Percentiles rank a stretch among this genome's conserved stretches.
Evolutionary conservation across 2,329 filamentous ascomycete genomes (phyloP).

Genomic region (Pseudopithomyces chartarum): DNA sequence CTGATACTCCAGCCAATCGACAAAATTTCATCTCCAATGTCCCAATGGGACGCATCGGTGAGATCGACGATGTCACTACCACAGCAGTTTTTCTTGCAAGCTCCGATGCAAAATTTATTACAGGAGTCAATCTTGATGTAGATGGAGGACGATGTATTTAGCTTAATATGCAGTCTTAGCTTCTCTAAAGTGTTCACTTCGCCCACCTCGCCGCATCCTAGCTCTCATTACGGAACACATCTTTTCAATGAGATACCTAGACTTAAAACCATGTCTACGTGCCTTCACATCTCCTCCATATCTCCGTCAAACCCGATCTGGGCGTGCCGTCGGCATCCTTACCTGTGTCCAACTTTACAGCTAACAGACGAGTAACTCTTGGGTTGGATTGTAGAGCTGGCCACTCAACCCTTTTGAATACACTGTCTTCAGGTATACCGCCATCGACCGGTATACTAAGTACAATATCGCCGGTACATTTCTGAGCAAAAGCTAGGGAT

Average conservation of each 20-base stretch:
- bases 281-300: too few species aligned
- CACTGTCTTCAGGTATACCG: neutral
- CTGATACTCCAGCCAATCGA: constrained; percentile 63
- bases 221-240: neutral
- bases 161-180: neutral
- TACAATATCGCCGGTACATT: neutral
- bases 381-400: neutral
- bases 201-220: neutral
- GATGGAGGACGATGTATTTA: constrained; percentile 47
- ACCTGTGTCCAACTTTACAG: neutral
- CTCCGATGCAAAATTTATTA: constrained; percentile 64
- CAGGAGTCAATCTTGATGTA: constrained; percentile 54
- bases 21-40: constrained; percentile 60
- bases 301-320: too few species aligned
- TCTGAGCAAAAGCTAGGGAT: neutral
- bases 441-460: neutral
- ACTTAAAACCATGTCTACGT: too few species aligned
- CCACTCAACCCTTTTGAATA: neutral
- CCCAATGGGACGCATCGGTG: constrained; percentile 64
- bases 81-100: constrained; percentile 63
- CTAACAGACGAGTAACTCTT: neutral
- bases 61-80: constrained; percentile 64
- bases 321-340: neutral
- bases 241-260: too few species aligned
- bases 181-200: neutral